Percentiles rank a stretch among this genome's conserved stretches.
Conservation (phyloP, 2,329 filamentous ascomycete species). For the Trichophyton benhamiae region DNA sequence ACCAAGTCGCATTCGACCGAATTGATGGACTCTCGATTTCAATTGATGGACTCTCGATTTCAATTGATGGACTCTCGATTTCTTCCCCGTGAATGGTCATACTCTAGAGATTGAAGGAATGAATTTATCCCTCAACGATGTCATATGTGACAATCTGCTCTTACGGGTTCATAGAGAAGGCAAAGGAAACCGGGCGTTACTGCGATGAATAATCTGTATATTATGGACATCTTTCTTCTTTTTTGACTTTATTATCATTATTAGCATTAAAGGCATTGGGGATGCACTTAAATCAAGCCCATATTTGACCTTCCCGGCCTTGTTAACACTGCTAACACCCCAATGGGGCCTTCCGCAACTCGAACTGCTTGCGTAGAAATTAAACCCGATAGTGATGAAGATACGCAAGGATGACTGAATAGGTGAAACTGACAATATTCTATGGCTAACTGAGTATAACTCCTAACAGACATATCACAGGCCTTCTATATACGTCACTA, state of each 20-base stretch:
- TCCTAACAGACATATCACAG: neutral
- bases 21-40: neutral
- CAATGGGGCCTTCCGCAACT: neutral
- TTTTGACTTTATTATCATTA: neutral
- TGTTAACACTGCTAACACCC: neutral
- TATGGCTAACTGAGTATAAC: neutral
- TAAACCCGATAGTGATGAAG: too few species aligned
- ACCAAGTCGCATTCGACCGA: neutral
- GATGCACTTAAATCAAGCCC: neutral
- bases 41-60: neutral
- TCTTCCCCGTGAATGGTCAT: neutral
- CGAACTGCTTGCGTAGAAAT: neutral
- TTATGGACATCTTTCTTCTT: neutral
- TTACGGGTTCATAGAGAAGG: neutral
- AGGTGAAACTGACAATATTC: neutral
- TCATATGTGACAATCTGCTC: neutral
- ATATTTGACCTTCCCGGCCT: neutral
- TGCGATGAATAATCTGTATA: neutral
- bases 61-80: neutral
- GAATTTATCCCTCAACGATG: neutral
- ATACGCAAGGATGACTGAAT: too few species aligned
- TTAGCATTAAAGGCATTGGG: neutral
- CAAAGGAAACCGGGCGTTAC: neutral
- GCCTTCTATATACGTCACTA: neutral
- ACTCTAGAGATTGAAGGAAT: neutral